Percentiles rank a stretch among this genome's conserved stretches.
phyloP scores from a whole-genome alignment of 2,329 filamentous ascomycete genomes.

The Diaporthe australafricana region DNA sequence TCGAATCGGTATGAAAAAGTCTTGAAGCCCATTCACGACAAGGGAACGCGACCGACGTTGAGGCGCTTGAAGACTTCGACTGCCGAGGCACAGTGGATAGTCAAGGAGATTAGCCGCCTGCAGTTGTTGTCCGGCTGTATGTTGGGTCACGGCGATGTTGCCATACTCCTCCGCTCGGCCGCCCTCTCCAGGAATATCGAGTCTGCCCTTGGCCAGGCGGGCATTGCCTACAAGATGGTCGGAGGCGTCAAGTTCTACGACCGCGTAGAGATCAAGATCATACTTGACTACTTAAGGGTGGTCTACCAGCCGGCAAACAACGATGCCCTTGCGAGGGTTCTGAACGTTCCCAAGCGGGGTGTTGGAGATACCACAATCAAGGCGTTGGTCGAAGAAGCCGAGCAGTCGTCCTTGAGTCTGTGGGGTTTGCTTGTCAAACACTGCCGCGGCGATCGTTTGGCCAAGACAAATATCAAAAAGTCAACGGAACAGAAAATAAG shows the following conservation, averaged over 20 bases:
- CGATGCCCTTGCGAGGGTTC: slow-evolving; percentile 83
- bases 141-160: slow-evolving; percentile 81
- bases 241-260: slow-evolving; percentile 93
- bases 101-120: slow-evolving; percentile 81
- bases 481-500: slow-evolving; percentile 65
- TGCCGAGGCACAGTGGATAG: slow-evolving; percentile 88
- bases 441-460: slow-evolving; percentile 60
- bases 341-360: slow-evolving; percentile 85
- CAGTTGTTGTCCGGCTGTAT: slow-evolving; percentile 78
- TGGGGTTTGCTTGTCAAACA: slow-evolving; percentile 78
- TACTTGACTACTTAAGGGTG: slow-evolving; percentile 89
- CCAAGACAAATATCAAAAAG: slow-evolving; percentile 61
- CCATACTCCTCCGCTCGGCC: slow-evolving; percentile 88
- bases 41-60: slow-evolving; percentile 84
- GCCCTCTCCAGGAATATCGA: slow-evolving; percentile 88
- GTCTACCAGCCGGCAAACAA: slow-evolving; percentile 88
- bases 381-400: slow-evolving; percentile 80
- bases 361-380: slow-evolving; percentile 85
- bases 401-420: slow-evolving; percentile 74
- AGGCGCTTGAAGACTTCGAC: slow-evolving; percentile 77
- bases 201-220: slow-evolving; percentile 80
- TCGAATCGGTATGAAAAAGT: slow-evolving; percentile 81
- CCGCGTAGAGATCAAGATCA: slow-evolving; percentile 84
- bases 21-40: slow-evolving; percentile 82
- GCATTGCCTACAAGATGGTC: slow-evolving; percentile 92